These are phyloP conservation scores for Yarrowia sp. DNA, from an alignment of 805 yeast genomes.

Conservation along the genomic window DNA sequence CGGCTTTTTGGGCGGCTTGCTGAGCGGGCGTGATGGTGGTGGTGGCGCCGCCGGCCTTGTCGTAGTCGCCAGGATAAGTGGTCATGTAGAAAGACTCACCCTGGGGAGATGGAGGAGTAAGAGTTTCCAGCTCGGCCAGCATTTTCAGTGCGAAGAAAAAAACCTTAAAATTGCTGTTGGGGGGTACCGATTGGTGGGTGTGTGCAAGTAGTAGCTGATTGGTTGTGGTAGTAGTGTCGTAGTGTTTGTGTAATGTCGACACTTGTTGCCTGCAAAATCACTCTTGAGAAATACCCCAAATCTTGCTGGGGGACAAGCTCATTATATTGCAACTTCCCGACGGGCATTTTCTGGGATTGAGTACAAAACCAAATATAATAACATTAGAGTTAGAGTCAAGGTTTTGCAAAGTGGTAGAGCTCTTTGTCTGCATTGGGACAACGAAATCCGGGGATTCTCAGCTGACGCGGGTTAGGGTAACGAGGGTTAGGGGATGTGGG, in stretches of 20 bases:
- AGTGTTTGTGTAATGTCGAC: too few species aligned
- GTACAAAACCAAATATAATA: background rate
- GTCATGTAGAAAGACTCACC: conserved; percentile 14
- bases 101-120: conserved; percentile 25
- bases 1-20: conserved; percentile 27
- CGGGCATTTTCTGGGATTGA: conserved; percentile 13
- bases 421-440: background rate
- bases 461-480: conserved; percentile 16
- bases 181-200: too few species aligned
- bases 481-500: background rate
- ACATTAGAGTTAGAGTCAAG: background rate
- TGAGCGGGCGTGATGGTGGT: conserved; percentile 21
- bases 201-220: too few species aligned
- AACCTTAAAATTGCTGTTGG: background rate
- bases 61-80: conserved; percentile 1
- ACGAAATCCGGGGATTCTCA: conserved; percentile 19
- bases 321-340: conserved; percentile 11
- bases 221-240: background rate
- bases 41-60: background rate
- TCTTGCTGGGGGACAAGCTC: conserved; percentile 6
- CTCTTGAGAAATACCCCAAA: too few species aligned
- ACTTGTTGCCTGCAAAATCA: background rate
- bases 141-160: background rate
- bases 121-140: conserved; percentile 25
- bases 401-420: background rate